Percentiles rank a stretch among this genome's conserved stretches.
Conservation (phyloP, 1,284 basidiomycete species). For the Flammula alnicola region DNA sequence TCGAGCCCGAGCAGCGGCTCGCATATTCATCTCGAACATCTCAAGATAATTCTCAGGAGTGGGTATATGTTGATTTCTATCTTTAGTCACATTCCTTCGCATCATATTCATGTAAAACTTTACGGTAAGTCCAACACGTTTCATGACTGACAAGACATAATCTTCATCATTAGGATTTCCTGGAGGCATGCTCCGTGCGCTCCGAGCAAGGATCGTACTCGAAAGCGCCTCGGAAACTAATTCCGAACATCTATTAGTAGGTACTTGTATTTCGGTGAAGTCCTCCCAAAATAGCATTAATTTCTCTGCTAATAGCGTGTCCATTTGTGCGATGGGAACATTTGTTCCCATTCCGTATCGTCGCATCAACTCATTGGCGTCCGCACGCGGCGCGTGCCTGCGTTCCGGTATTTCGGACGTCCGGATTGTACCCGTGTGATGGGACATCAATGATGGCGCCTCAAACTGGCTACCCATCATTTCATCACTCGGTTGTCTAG, state of each 20-base stretch:
- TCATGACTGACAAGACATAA: not conserved
- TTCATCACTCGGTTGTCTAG: no score
- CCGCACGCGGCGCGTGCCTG: not conserved
- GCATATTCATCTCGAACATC: no score
- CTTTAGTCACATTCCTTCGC: not conserved
- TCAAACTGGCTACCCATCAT: no score
- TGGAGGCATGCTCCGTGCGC: not conserved
- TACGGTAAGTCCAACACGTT: not conserved
- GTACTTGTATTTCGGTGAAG: conserved; percentile 2
- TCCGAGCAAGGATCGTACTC: not conserved
- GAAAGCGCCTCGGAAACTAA: not conserved
- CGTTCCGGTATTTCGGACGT: no score
- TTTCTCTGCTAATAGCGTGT: not conserved
- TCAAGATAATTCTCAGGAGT: conserved; percentile 1
- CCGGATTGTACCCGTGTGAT: no score
- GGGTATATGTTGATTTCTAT: not conserved
- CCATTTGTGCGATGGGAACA: not conserved
- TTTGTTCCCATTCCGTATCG: not conserved
- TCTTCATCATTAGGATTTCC: not conserved
- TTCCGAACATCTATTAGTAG: not conserved
- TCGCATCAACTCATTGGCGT: not conserved
- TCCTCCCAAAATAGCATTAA: not conserved
- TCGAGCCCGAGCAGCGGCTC: no score
- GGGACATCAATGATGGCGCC: no score
- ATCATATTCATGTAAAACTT: not conserved